These are phyloP conservation scores for Heracleum sosnowskyi DNA, from an alignment of 129 eudicot genomes.

Conservation along the genomic window DNA sequence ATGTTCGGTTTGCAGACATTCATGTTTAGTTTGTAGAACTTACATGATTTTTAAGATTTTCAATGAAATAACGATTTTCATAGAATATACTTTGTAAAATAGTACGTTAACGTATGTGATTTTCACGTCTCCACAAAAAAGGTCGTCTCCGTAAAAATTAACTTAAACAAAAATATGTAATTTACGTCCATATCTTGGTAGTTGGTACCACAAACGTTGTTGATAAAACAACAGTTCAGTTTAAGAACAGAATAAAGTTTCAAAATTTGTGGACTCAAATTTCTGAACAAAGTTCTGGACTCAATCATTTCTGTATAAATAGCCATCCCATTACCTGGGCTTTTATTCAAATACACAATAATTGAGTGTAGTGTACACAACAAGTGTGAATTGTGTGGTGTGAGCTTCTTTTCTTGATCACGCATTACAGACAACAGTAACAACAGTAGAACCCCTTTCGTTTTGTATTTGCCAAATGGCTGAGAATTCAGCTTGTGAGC, in stretches of 20 bases:
- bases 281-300: background rate
- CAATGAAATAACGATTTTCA: too few species aligned
- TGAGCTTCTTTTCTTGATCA: constrained; percentile 4
- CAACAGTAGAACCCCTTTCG: background rate
- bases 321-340: background rate
- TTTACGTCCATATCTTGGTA: background rate
- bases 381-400: background rate
- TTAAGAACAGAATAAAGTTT: background rate
- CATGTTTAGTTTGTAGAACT: too few species aligned
- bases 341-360: background rate
- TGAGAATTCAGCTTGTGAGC: constrained; percentile 31
- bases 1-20: too few species aligned
- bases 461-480: constrained; percentile 33
- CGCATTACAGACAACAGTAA: background rate
- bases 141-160: too few species aligned
- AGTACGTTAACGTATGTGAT: too few species aligned
- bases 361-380: background rate
- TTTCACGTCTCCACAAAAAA: too few species aligned
- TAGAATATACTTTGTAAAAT: too few species aligned
- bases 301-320: background rate
- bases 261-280: background rate
- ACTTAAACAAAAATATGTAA: too few species aligned
- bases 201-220: background rate
- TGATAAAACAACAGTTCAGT: constrained; percentile 5
- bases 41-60: too few species aligned